These are phyloP conservation scores for Mycena capillaripes DNA, from an alignment of 768 basidiomycete species.

Conservation along the genomic window DNA sequence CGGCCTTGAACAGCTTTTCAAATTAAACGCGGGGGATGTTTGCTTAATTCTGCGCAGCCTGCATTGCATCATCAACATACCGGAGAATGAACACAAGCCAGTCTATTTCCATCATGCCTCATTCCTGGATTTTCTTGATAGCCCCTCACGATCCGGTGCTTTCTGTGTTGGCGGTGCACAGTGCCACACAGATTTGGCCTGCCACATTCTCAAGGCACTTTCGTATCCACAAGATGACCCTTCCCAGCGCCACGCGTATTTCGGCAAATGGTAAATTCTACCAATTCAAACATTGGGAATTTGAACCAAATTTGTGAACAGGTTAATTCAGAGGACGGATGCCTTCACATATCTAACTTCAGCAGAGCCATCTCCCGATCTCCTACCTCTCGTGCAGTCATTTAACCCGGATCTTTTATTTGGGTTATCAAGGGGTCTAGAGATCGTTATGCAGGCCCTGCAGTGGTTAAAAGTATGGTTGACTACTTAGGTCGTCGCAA, in stretches of 20 bases:
- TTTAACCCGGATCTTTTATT: not conserved
- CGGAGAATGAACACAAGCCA: not conserved
- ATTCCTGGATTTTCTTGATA: not conserved
- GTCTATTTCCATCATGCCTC: not conserved
- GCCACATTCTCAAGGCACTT: slow-evolving; percentile 8
- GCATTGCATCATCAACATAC: not conserved
- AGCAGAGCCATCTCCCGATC: not conserved
- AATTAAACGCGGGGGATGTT: not conserved
- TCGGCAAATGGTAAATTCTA: not conserved
- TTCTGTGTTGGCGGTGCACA: not conserved
- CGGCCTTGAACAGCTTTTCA: not conserved
- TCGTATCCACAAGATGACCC: not conserved
- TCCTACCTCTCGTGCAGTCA: not conserved
- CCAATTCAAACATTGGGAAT: not conserved
- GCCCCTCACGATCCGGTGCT: not conserved
- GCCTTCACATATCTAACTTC: not conserved
- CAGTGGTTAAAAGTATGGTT: slow-evolving; percentile 1
- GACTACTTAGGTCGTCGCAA: not conserved
- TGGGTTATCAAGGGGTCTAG: not conserved
- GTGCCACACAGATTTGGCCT: not conserved
- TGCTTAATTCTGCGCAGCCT: not conserved
- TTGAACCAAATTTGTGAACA: not conserved
- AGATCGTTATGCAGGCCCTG: not conserved
- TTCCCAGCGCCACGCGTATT: not conserved
- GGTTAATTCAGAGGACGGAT: not conserved